These are phyloP conservation scores for Xylariaceae sp. DNA, from an alignment of 2,329 filamentous ascomycete genomes.

Conservation along the genomic window DNA sequence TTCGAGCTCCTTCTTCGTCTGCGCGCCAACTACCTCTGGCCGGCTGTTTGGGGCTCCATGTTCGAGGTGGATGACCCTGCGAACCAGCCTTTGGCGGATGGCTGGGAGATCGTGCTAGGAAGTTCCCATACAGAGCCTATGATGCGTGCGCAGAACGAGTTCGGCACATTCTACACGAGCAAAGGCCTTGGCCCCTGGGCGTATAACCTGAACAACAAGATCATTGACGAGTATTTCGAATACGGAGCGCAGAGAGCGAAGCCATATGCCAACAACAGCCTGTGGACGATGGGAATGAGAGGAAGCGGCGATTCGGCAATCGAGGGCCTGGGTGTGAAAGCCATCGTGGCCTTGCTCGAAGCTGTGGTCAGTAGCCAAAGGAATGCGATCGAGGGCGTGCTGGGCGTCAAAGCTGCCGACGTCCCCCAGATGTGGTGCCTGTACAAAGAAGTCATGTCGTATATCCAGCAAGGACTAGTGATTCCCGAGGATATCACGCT, in stretches of 20 bases:
- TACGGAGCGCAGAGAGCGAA: slow-evolving; percentile 61
- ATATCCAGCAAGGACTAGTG: slow-evolving; percentile 58
- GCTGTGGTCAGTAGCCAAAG: slow-evolving; percentile 56
- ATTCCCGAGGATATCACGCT: slow-evolving; percentile 57
- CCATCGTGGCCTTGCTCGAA: slow-evolving; percentile 54
- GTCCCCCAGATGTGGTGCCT: slow-evolving; percentile 68
- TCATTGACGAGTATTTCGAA: slow-evolving; percentile 62
- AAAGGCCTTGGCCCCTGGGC: slow-evolving; percentile 53
- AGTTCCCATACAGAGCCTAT: slow-evolving; percentile 71
- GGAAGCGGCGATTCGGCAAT: slow-evolving; percentile 62
- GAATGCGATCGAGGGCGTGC: slow-evolving; percentile 50
- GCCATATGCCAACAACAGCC: slow-evolving; percentile 57
- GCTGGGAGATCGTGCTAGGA: slow-evolving; percentile 68
- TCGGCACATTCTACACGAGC: slow-evolving; percentile 42
- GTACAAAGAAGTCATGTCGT: slow-evolving; percentile 69
- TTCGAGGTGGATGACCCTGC: slow-evolving; percentile 65
- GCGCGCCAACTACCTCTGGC: slow-evolving; percentile 72
- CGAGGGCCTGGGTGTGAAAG: slow-evolving; percentile 46
- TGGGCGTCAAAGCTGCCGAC: slow-evolving; percentile 44
- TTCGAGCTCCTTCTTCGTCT: slow-evolving; percentile 67
- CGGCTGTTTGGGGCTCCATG: slow-evolving; percentile 64
- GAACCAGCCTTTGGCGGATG: slow-evolving; percentile 64
- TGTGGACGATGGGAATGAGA: slow-evolving; percentile 67
- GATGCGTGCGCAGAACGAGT: slow-evolving; percentile 56
- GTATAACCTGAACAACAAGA: slow-evolving; percentile 63